Evolutionary conservation across 2,329 filamentous ascomycete species (phyloP), one percentile per base, ranked within the genome.

Genomic region (Harringtonia aguacate): DNA sequence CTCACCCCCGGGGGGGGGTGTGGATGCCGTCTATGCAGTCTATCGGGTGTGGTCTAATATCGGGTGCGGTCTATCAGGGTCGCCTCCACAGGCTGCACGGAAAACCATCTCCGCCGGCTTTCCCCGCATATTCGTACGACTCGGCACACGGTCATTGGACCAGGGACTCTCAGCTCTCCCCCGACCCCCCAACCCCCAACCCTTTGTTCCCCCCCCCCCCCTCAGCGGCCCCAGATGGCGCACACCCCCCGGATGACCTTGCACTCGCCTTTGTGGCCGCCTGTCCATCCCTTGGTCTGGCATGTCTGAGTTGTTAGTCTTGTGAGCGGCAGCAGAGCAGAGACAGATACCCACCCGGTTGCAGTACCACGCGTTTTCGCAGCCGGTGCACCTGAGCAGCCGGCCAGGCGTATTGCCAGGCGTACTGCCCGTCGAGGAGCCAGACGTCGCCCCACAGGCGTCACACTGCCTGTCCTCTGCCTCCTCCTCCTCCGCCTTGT

Each of bases 341-440:
- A 5, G 28, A 55, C 61, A 58, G 44, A 2, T 2, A 38, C 45
- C 15, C 22, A 69, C 68, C 63, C 69, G 69, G 22, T 61, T 57
- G 46, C 69, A 72, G 53, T 72, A 72, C 46, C 56, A 58, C n/a
- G 59, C 62, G 48, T 59, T 59, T 21, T 59, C 60, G 49, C 68
- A 72, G 9, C 64, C 66, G 12, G 61, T 66, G 49, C 68, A 72
- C 50, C 55, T 62, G 53, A 56, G 60, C 49, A 66, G 43, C 43
- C n/a, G 36, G 24, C 18, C 29, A 24, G 22, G 15, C 9, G 6
- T 17, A 18, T 24, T n/a, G 4, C n/a, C 27, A 30, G 37, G 33
- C 33, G n/a, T 8, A 4, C 8, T 20, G n/a, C 17, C n/a, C 33
- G 4, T 21, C 17, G 17, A 15, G 17, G 18, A 17, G 8, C 12